Evolutionary conservation across 2,329 filamentous ascomycete species (phyloP).

Genomic region (Epichloe sylvatica): DNA sequence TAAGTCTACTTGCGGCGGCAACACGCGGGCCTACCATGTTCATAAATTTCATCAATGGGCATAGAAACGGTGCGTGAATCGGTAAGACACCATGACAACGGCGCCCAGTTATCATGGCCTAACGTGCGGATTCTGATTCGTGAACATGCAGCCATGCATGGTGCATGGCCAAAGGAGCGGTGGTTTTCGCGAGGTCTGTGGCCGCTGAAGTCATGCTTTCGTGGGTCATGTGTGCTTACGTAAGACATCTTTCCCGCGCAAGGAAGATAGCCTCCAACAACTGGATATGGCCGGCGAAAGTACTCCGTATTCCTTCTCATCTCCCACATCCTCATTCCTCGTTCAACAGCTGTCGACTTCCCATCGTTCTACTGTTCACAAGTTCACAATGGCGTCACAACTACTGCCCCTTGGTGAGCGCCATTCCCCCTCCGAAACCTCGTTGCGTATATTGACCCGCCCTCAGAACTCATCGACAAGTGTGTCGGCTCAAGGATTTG

Average conservation of each 20-base stretch:
- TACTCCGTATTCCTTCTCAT: not conserved
- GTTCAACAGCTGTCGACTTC: not conserved
- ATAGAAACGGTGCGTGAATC: not conserved
- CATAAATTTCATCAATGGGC: constrained; percentile 10
- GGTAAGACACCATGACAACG: constrained; percentile 6
- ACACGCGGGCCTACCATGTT: constrained; percentile 9
- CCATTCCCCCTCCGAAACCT: not conserved
- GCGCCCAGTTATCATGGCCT: constrained; percentile 10
- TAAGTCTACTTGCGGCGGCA: constrained; percentile 14
- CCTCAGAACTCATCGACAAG: constrained; percentile 89
- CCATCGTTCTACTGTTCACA: not conserved
- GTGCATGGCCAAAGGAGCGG: not conserved
- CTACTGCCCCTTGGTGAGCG: constrained; percentile 54
- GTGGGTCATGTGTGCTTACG: not conserved
- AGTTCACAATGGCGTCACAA: constrained; percentile 51
- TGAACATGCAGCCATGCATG: constrained; percentile 6
- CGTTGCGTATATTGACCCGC: not conserved
- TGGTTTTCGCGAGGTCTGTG: not conserved
- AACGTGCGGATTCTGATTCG: not conserved
- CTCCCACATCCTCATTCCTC: not conserved
- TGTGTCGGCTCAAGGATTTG: constrained; percentile 96
- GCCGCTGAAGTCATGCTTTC: not conserved
- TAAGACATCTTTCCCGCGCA: not conserved
- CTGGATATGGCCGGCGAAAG: not conserved
- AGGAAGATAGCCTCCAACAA: not conserved